Percentiles rank a stretch among this genome's conserved stretches.
Conservation (phyloP, 1,284 basidiomycete species). For the Chalciporus sp. region DNA sequence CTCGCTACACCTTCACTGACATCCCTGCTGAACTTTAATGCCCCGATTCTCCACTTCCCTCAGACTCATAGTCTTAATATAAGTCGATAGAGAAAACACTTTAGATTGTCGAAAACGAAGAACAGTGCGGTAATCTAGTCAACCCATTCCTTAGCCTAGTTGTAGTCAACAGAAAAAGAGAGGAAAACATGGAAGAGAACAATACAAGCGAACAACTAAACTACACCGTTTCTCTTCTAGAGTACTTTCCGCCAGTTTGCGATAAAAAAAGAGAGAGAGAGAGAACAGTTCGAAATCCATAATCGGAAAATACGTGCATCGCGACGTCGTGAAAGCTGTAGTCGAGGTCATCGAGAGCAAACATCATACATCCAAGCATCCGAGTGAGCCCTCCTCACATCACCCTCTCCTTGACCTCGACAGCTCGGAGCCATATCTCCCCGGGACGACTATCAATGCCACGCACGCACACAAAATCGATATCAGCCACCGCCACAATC, state of each 20-base stretch:
- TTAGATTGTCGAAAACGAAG: neutral
- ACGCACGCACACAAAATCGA: slow-evolving; percentile 5
- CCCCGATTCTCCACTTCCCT: no score
- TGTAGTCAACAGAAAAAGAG: slow-evolving; percentile 1
- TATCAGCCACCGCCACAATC: neutral
- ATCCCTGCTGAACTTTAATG: no score
- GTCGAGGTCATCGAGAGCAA: neutral
- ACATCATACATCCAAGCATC: neutral
- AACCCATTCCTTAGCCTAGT: neutral
- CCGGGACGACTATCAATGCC: slow-evolving; percentile 62
- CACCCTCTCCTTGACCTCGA: slow-evolving; percentile 61
- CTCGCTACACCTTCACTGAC: no score
- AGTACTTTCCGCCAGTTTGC: slow-evolving; percentile 6
- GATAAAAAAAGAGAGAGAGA: neutral
- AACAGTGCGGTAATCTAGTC: slow-evolving; percentile 5
- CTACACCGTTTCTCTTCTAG: slow-evolving; percentile 20
- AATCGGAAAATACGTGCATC: slow-evolving; percentile 1
- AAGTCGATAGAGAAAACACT: neutral
- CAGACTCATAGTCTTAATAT: no score
- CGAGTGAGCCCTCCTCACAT: slow-evolving; percentile 30
- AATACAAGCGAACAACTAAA: slow-evolving; percentile 22
- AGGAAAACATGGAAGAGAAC: slow-evolving; percentile 2
- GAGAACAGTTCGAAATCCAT: neutral
- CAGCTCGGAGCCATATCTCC: slow-evolving; percentile 75
- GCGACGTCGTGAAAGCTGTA: slow-evolving; percentile 11